phyloP scores from a whole-genome alignment of 768 basidiomycete species.

The Rhodocollybia butyracea region DNA sequence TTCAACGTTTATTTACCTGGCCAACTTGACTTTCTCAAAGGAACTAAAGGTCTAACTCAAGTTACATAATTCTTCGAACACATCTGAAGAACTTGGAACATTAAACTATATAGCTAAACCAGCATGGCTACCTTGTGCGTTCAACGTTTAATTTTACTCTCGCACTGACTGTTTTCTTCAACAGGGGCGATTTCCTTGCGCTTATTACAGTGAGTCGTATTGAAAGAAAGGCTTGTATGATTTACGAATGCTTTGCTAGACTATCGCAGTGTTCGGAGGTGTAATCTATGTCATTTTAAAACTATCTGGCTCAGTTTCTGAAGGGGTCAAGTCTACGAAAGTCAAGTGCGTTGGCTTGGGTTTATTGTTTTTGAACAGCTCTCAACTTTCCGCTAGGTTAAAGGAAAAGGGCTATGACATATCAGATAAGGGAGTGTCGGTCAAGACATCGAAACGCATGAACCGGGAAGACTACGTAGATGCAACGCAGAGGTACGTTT shows the following conservation, averaged over 20 bases:
- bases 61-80: too few species aligned
- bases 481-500: conserved; percentile 63
- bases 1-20: too few species aligned
- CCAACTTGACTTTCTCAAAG: too few species aligned
- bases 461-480: conserved; percentile 67
- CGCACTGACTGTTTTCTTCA: background rate
- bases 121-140: background rate
- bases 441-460: conserved; percentile 60
- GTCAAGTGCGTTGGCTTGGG: conserved; percentile 58
- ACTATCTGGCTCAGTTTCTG: conserved; percentile 34
- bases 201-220: conserved; percentile 32
- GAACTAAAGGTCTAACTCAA: too few species aligned
- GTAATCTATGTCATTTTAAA: conserved; percentile 40
- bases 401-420: conserved; percentile 55
- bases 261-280: conserved; percentile 43
- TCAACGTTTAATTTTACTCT: background rate
- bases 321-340: conserved; percentile 47
- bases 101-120: background rate
- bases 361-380: too few species aligned
- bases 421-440: conserved; percentile 56
- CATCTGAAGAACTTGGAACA: too few species aligned
- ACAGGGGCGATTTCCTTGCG: conserved; percentile 41
- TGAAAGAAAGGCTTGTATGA: background rate
- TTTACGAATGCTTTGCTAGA: conserved; percentile 29
- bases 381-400: conserved; percentile 38